phyloP scores from a whole-genome alignment of 768 basidiomycete genomes.

The Calocera viscosa region DNA sequence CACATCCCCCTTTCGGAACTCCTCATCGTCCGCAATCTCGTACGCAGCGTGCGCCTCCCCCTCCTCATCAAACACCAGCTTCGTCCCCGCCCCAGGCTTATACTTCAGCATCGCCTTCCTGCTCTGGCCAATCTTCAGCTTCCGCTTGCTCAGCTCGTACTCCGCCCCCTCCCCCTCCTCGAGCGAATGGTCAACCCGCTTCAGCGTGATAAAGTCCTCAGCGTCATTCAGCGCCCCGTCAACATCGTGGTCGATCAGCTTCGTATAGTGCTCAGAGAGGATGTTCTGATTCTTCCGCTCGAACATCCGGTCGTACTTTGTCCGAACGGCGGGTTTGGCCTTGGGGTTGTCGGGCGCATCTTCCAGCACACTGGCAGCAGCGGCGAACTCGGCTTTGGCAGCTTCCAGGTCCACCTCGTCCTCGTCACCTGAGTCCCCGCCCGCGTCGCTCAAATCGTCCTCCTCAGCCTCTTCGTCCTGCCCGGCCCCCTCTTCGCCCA shows the following conservation, averaged over 20 bases:
- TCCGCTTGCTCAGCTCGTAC: constrained; percentile 70
- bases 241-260: constrained; percentile 59
- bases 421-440: constrained; percentile 26
- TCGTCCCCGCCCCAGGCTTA: constrained; percentile 44
- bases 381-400: constrained; percentile 15
- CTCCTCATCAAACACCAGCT: constrained; percentile 82
- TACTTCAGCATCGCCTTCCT: constrained; percentile 58
- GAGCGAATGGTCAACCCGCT: constrained; percentile 78
- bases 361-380: too few relatives aligned
- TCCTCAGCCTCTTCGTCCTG: constrained; percentile 15
- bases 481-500: constrained; percentile 15
- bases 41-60: constrained; percentile 71
- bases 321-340: constrained; percentile 42
- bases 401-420: constrained; percentile 26
- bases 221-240: constrained; percentile 28
- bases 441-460: constrained; percentile 21
- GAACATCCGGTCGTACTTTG: constrained; percentile 98
- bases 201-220: constrained; percentile 82
- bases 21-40: constrained; percentile 66
- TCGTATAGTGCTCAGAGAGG: constrained; percentile 77
- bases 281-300: constrained; percentile 90
- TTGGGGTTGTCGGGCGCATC: too few relatives aligned
- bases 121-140: constrained; percentile 57
- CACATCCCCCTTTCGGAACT: constrained; percentile 47
- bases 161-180: constrained; percentile 30